These are phyloP conservation scores for Trichophyton benhamiae DNA, from an alignment of 2,329 filamentous ascomycete genomes.

Conservation along the genomic window DNA sequence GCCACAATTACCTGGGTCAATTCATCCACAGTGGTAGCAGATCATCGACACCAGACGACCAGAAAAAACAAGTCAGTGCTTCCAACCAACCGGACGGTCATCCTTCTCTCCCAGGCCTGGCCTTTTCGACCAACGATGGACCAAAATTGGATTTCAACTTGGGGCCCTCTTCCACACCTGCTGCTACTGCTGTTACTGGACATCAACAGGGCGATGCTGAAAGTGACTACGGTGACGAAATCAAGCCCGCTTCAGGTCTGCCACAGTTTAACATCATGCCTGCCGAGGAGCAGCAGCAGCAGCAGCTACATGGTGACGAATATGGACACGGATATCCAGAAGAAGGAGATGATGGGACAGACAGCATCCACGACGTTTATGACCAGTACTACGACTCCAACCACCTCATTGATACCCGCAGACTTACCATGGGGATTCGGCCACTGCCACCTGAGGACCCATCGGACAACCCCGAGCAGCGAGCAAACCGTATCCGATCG, in stretches of 20 bases:
- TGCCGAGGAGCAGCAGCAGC: conserved; percentile 12
- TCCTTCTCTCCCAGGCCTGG: background rate
- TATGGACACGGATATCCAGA: background rate
- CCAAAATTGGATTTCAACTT: background rate
- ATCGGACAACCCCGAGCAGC: conserved; percentile 80
- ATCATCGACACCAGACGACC: background rate
- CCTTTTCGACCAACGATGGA: background rate
- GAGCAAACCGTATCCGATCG: conserved; percentile 90
- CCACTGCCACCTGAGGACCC: conserved; percentile 80
- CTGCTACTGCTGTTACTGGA: background rate
- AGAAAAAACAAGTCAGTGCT: background rate
- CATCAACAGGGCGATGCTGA: conserved; percentile 33
- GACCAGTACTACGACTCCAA: conserved; percentile 16
- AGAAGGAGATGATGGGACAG: conserved; percentile 1
- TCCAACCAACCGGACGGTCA: background rate
- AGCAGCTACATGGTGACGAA: conserved; percentile 5
- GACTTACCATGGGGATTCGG: conserved; percentile 54
- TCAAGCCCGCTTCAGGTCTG: conserved; percentile 35
- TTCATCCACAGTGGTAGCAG: conserved; percentile 25
- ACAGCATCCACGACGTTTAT: conserved; percentile 14
- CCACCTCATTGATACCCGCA: conserved; percentile 31
- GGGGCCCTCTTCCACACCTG: background rate
- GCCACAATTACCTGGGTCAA: conserved; percentile 29
- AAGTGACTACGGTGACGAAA: conserved; percentile 43
- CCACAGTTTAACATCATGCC: conserved; percentile 24